Evolutionary conservation across 2,329 filamentous ascomycete genomes (phyloP).

Genomic region (Hypoxylon sp.): DNA sequence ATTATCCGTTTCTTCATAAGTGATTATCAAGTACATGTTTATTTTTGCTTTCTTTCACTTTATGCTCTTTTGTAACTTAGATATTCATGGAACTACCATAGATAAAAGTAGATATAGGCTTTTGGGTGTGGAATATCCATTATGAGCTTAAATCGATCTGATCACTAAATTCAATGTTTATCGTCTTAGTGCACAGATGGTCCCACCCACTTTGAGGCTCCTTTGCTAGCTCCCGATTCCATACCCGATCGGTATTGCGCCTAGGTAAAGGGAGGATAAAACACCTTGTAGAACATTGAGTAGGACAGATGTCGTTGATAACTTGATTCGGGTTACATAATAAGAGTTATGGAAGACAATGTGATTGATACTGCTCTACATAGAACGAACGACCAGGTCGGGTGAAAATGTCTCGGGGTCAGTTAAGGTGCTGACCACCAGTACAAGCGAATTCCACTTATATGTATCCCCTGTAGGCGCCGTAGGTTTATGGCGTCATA

Average conservation of each 20-base stretch:
- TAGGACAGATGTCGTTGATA: background rate
- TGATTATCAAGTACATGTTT: background rate
- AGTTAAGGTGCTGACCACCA: conserved; percentile 31
- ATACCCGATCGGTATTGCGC: background rate
- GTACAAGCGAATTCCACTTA: conserved; percentile 11
- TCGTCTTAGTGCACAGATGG: background rate
- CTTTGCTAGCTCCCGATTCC: conserved; percentile 13
- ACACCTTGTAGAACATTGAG: background rate
- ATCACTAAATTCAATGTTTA: too few relatives aligned
- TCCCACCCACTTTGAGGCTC: conserved; percentile 22
- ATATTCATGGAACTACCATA: too few relatives aligned
- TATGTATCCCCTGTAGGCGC: conserved; percentile 19
- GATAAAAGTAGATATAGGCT: too few relatives aligned
- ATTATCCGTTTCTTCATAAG: background rate
- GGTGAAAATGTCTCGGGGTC: background rate
- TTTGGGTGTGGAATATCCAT: too few relatives aligned
- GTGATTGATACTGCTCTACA: background rate
- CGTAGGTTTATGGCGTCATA: conserved; percentile 30
- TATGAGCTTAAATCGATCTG: too few relatives aligned
- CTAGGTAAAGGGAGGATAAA: conserved; percentile 2
- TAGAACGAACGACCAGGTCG: background rate
- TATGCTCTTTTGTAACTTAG: too few relatives aligned
- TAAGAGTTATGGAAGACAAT: background rate
- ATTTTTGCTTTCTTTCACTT: background rate
- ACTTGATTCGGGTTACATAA: conserved; percentile 1